Evolutionary conservation across 345 rosid species (phyloP).

Genomic region (Noccaea caerulescens): DNA sequence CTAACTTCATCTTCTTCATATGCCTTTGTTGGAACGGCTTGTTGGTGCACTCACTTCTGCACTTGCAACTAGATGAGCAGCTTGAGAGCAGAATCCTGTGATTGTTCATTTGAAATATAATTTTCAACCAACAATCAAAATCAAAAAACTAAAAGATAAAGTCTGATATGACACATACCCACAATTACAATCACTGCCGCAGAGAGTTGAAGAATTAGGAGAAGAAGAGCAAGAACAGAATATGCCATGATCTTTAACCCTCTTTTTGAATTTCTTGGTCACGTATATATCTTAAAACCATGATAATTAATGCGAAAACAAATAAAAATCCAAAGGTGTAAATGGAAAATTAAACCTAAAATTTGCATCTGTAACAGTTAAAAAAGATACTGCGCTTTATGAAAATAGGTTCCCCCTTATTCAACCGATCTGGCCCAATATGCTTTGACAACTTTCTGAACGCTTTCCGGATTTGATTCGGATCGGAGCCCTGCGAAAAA

Average conservation of each 20-base stretch:
- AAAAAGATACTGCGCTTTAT: slow-evolving; percentile 78
- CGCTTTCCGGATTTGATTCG: slow-evolving; percentile 44
- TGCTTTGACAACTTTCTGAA: slow-evolving; percentile 54
- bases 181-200: slow-evolving; percentile 87
- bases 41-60: slow-evolving; percentile 71
- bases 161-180: slow-evolving; percentile 59
- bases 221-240: slow-evolving; percentile 77
- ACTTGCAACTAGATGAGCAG: slow-evolving; percentile 90
- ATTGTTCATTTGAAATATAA: not conserved
- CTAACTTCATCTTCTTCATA: slow-evolving; percentile 82
- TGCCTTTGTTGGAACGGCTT: slow-evolving; percentile 89
- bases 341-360: not conserved
- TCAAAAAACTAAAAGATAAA: not conserved
- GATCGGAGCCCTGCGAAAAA: slow-evolving; percentile 48
- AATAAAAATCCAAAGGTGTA: not conserved
- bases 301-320: slow-evolving; percentile 46
- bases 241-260: slow-evolving; percentile 89
- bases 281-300: slow-evolving; percentile 68
- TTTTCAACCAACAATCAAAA: not conserved
- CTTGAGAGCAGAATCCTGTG: slow-evolving; percentile 84
- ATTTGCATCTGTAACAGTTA: not conserved
- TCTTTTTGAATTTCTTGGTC: slow-evolving; percentile 66
- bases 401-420: slow-evolving; percentile 58
- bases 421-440: slow-evolving; percentile 64
- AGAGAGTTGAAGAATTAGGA: slow-evolving; percentile 63